These are phyloP conservation scores for Gilbertella persicaria DNA, from an alignment of 371 early-diverging fungal genomes.

Conservation along the genomic window DNA sequence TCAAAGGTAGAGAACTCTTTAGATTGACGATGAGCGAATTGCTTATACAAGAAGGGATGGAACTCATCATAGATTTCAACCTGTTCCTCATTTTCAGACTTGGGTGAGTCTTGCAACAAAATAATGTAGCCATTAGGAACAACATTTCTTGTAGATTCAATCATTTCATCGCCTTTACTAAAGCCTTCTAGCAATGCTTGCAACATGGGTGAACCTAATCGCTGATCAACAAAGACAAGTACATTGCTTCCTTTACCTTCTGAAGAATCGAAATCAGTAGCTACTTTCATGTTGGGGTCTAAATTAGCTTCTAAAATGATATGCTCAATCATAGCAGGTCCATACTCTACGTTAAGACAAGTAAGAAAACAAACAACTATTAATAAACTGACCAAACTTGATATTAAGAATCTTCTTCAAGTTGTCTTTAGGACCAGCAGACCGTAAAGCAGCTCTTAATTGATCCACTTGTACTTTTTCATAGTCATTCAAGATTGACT, in stretches of 20 bases:
- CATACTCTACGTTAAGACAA: conserved; percentile 58
- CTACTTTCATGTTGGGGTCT: conserved; percentile 64
- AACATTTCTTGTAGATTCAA: conserved; percentile 48
- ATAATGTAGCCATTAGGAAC: conserved; percentile 63
- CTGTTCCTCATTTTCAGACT: conserved; percentile 40
- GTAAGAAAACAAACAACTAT: not conserved
- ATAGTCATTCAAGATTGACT: conserved; percentile 58
- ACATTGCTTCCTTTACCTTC: conserved; percentile 50
- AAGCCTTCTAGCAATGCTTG: conserved; percentile 43
- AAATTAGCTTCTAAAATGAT: conserved; percentile 72
- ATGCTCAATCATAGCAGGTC: conserved; percentile 90
- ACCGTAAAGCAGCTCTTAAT: conserved; percentile 52
- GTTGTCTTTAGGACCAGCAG: conserved; percentile 72
- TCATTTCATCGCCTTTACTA: conserved; percentile 57
- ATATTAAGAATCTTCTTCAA: conserved; percentile 78
- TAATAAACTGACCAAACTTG: conserved; percentile 53
- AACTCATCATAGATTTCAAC: conserved; percentile 85
- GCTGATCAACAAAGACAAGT: too few species aligned
- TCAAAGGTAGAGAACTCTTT: conserved; percentile 78
- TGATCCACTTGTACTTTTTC: conserved; percentile 59
- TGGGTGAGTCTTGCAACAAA: conserved; percentile 46
- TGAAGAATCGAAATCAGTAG: conserved; percentile 55
- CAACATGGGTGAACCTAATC: conserved; percentile 33
- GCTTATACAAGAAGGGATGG: conserved; percentile 82
- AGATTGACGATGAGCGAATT: conserved; percentile 52